Evolutionary conservation across 192 early-diverging fungal species (phyloP).

Genomic region (Gamsiella multidivaricata): DNA sequence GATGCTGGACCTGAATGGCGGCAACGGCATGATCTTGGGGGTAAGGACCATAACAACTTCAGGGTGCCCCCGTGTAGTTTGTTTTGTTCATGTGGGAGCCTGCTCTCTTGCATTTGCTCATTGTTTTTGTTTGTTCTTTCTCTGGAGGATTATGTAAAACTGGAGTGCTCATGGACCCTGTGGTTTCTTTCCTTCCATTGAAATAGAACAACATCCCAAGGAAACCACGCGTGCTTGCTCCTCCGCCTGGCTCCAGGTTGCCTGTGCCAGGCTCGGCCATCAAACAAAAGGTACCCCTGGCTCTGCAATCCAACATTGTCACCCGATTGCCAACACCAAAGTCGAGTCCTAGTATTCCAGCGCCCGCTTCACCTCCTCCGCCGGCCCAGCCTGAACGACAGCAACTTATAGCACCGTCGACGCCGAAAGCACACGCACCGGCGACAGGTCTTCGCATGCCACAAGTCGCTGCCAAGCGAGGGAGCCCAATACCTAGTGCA

Average conservation of each 20-base stretch:
- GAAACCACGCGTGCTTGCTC: constrained; percentile 40
- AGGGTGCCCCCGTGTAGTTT: no score
- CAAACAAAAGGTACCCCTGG: constrained; percentile 26
- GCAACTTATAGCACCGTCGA: background rate
- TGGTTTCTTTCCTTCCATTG: background rate
- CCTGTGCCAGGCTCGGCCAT: constrained; percentile 27
- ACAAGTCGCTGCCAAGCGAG: constrained; percentile 17
- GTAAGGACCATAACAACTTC: constrained; percentile 29
- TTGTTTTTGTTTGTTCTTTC: background rate
- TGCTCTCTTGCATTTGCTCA: background rate
- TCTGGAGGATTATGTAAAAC: background rate
- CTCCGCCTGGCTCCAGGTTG: constrained; percentile 36
- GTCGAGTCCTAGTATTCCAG: background rate
- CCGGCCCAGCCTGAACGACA: background rate
- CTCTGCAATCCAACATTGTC: constrained; percentile 26
- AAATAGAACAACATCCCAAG: constrained; percentile 49
- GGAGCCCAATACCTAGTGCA: background rate
- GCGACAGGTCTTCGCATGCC: constrained; percentile 24
- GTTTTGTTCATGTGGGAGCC: background rate
- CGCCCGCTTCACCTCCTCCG: constrained; percentile 10
- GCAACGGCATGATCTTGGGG: constrained; percentile 43
- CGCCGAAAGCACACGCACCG: background rate
- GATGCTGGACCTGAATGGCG: constrained; percentile 47
- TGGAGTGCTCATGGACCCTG: no score
- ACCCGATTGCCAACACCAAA: constrained; percentile 4